These are phyloP conservation scores for Thelonectria discophora DNA, from an alignment of 2,329 filamentous ascomycete genomes.

Conservation along the genomic window DNA sequence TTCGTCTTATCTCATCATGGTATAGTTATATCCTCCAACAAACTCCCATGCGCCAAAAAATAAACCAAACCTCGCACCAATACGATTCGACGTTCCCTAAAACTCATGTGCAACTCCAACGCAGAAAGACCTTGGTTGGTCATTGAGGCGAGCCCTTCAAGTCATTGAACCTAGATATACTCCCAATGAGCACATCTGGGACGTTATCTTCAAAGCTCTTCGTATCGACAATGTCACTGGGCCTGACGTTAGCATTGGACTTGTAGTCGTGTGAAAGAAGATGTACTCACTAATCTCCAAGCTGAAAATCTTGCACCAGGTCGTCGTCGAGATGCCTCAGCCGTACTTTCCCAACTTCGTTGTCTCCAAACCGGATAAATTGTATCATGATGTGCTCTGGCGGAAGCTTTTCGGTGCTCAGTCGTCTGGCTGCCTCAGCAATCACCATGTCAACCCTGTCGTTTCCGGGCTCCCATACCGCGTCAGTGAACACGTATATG, in stretches of 20 bases:
- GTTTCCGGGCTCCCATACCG: slow-evolving; percentile 1
- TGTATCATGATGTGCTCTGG: slow-evolving; percentile 18
- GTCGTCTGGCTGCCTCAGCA: background rate
- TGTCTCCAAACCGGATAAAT: slow-evolving; percentile 20
- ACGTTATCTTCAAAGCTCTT: slow-evolving; percentile 2
- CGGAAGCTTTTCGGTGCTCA: background rate
- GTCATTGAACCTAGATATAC: background rate
- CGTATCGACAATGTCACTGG: slow-evolving; percentile 21
- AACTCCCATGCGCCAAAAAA: no score
- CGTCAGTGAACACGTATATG: slow-evolving; percentile 21
- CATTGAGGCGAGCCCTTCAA: background rate
- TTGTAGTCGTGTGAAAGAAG: background rate
- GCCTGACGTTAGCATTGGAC: background rate
- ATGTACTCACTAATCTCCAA: slow-evolving; percentile 7
- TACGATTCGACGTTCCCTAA: no score
- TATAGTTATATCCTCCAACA: no score
- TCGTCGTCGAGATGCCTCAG: slow-evolving; percentile 12
- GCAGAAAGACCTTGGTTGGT: no score
- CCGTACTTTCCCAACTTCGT: background rate
- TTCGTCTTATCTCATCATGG: no score
- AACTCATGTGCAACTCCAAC: no score
- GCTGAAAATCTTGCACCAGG: background rate
- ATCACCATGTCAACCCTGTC: background rate
- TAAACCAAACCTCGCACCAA: no score
- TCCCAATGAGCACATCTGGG: slow-evolving; percentile 15